Conservation (phyloP, 208 protist species). For the Leishmania gerbilli region DNA sequence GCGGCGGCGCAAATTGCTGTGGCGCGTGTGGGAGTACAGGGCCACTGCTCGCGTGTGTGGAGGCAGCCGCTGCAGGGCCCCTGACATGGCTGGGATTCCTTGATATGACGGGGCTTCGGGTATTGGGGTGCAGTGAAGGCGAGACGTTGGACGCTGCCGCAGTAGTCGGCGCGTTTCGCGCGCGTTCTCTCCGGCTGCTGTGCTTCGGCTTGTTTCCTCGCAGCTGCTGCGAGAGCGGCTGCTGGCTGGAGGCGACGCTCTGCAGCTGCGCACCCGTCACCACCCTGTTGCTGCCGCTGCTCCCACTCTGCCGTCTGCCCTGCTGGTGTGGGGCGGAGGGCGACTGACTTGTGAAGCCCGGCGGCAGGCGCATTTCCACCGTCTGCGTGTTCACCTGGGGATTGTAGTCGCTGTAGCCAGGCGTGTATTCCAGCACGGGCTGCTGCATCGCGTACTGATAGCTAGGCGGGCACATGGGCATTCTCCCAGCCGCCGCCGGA, state of each 20-base stretch:
- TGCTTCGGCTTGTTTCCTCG: background rate
- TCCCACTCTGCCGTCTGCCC: background rate
- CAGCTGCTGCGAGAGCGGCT: background rate
- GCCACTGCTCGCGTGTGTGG: background rate
- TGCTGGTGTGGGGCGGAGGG: background rate
- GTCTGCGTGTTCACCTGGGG: conserved; percentile 39
- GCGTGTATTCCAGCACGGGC: conserved; percentile 21
- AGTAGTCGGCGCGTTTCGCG: background rate
- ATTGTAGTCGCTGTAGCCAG: conserved; percentile 29
- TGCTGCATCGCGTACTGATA: conserved; percentile 13
- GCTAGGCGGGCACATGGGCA: conserved; percentile 1
- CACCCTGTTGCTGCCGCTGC: background rate
- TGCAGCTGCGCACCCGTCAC: background rate
- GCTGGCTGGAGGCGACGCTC: background rate
- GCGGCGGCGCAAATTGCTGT: background rate
- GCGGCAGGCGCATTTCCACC: conserved; percentile 28
- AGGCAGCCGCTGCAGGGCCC: background rate
- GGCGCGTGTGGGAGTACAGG: conserved; percentile 8
- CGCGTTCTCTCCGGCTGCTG: conserved; percentile 3
- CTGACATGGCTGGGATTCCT: background rate
- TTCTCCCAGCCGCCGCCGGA: background rate
- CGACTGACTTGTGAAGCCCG: conserved; percentile 20
- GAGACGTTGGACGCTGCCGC: background rate
- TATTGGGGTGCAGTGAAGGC: background rate
- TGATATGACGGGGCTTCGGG: background rate